These are phyloP conservation scores for Arthrobotrys pseudoclavata DNA, from an alignment of 2,329 filamentous ascomycete genomes.

Conservation along the genomic window DNA sequence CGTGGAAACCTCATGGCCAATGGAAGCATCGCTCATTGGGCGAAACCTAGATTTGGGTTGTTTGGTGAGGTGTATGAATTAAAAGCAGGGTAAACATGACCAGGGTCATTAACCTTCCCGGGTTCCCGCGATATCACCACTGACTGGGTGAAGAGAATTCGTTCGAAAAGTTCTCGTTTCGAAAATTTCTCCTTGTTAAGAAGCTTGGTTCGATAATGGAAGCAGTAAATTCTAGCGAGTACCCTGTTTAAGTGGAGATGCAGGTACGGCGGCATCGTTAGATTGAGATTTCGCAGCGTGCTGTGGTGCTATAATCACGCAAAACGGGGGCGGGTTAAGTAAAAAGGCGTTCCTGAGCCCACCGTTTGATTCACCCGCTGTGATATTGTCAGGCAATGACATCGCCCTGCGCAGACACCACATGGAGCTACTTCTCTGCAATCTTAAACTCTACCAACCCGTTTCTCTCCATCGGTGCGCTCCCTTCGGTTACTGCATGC, in stretches of 20 bases:
- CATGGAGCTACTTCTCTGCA: constrained; percentile 11
- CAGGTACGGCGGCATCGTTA: constrained; percentile 3
- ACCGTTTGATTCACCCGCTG: constrained; percentile 15
- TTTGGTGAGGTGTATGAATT: constrained; percentile 51
- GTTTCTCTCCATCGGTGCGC: constrained; percentile 29
- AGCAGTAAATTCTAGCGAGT: constrained; percentile 32
- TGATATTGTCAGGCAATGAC: constrained; percentile 30
- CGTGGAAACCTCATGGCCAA: constrained; percentile 26
- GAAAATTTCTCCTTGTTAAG: constrained; percentile 5
- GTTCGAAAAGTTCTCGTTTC: constrained; percentile 17
- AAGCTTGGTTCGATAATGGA: constrained; percentile 17
- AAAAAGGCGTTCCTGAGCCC: constrained; percentile 38
- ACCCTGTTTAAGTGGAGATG: constrained; percentile 25
- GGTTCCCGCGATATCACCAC: constrained; percentile 16
- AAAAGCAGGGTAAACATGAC: constrained; percentile 36
- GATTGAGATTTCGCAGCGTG: constrained; percentile 12
- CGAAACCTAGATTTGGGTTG: constrained; percentile 49
- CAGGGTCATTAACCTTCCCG: constrained; percentile 24
- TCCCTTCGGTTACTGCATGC: constrained; percentile 24
- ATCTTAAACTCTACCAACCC: constrained; percentile 32
- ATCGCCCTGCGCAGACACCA: constrained; percentile 45
- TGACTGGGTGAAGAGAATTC: constrained; percentile 9
- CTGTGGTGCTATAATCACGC: constrained; percentile 45
- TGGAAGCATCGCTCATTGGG: background rate
- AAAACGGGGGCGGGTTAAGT: constrained; percentile 32